Conservation (phyloP, 192 early-diverging fungal species). For the Gaertneriomyces sp. region DNA sequence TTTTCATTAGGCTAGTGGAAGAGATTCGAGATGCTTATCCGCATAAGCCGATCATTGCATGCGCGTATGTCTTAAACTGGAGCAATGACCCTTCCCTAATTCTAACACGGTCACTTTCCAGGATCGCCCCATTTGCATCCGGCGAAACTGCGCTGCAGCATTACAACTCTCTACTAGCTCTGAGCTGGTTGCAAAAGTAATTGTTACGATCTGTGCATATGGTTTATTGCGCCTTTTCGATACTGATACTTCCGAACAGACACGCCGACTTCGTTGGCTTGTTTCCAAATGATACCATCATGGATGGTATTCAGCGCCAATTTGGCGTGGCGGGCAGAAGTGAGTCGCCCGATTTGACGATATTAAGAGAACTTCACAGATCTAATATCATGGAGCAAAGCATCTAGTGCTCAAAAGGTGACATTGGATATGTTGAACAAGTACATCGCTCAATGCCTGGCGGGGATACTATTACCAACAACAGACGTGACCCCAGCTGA, state of each 20-base stretch:
- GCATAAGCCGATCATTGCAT: constrained; percentile 25
- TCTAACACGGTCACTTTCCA: constrained; percentile 6
- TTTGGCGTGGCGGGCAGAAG: constrained; percentile 9
- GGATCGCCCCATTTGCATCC: constrained; percentile 34
- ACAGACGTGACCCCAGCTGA: constrained; percentile 5
- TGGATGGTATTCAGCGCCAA: constrained; percentile 25
- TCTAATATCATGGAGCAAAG: not conserved
- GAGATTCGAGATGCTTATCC: constrained; percentile 35
- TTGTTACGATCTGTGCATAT: constrained; percentile 3
- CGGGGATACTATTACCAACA: constrained; percentile 32
- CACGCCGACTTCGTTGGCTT: constrained; percentile 29
- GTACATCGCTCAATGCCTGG: constrained; percentile 33
- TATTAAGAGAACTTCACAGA: not conserved
- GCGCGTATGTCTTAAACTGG: constrained; percentile 24
- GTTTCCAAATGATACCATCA: constrained; percentile 36
- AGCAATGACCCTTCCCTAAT: not conserved
- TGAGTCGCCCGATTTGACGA: not conserved
- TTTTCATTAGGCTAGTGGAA: constrained; percentile 29
- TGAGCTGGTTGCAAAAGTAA: constrained; percentile 34
- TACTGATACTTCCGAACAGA: constrained; percentile 4
- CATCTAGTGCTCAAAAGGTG: constrained; percentile 17
- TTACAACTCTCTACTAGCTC: constrained; percentile 43
- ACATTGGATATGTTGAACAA: constrained; percentile 32
- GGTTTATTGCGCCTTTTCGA: constrained; percentile 29
- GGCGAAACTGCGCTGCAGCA: constrained; percentile 47